Evolutionary conservation across 208 protist species (phyloP).

Genomic region (Acanthamoeba castellanii): DNA sequence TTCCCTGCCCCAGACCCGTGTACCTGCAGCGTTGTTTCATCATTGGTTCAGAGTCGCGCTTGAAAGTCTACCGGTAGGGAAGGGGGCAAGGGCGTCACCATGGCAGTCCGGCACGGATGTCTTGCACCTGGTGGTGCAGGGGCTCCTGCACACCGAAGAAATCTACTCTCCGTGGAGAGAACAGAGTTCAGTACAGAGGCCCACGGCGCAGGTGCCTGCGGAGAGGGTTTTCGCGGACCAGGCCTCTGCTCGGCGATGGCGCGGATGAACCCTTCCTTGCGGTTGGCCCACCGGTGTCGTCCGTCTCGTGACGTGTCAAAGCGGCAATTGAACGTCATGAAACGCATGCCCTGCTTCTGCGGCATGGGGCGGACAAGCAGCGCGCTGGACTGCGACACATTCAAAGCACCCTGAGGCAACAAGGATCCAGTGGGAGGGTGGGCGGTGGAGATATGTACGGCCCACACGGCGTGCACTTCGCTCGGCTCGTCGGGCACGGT

Average conservation of each 20-base stretch:
- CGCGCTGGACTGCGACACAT: background rate
- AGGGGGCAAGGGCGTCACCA: background rate
- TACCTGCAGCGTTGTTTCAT: background rate
- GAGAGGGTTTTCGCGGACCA: background rate
- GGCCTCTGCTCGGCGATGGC: background rate
- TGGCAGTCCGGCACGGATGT: constrained; percentile 2
- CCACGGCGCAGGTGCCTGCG: background rate
- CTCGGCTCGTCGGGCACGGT: background rate
- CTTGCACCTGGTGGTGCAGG: constrained; percentile 8
- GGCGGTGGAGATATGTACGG: background rate
- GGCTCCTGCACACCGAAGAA: constrained; percentile 21
- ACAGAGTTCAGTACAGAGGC: too few relatives aligned
- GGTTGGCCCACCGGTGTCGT: background rate
- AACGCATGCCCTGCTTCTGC: background rate
- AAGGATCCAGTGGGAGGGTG: background rate
- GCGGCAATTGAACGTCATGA: constrained; percentile 47
- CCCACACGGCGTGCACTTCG: constrained; percentile 38
- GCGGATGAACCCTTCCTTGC: background rate
- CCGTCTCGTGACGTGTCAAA: background rate
- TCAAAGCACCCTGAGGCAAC: too few relatives aligned
- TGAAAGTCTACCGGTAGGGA: background rate
- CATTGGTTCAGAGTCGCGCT: background rate
- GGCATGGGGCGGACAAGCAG: background rate
- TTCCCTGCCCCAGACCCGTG: background rate
- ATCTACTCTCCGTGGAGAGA: background rate